Evolutionary conservation across 352 stramenopile species (phyloP), one percentile per base, ranked within the genome.

Genomic region (Phytopythium cucurbitacearum): DNA sequence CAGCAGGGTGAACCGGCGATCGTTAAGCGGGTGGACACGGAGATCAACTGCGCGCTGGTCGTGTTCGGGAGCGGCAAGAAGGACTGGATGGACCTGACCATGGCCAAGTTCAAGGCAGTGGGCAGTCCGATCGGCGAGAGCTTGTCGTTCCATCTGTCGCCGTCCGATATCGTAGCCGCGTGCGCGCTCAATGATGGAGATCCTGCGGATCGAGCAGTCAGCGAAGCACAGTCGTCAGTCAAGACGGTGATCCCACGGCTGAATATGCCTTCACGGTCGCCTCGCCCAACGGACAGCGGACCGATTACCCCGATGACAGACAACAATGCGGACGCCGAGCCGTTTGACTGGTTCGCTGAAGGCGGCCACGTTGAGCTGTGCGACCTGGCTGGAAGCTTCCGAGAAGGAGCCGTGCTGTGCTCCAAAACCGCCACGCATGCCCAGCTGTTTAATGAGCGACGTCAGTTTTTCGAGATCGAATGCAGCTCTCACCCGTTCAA

Each of bases 331-430:
- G 45, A 53, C 15, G 35, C 54, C 9, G 40, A 54, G 6, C 42
- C 60, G 3, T 82, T 87, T 28, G 73, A 87, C 37, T 85, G 73
- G 73, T 83, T 81, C 39, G 58, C 56, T 3, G 75, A 86, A 54
- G 75, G 67, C 7, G 65, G 67, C 0, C 67, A 81, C 32, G 71
- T 83, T 33, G 76, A 85, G 39, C 50, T 85, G 7, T 83, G 71
- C 33, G 65, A 80, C 40, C 4, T 11, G 0, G 12, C 53, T 0
- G 71, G 71, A 1, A 11, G 35, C 0, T 87, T 87, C 37, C 40
- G 68, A 12, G 76, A 87, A 67, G 76, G 76, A 2, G 73, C 76
- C 5, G 39, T 83, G 9, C 43, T 87, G 3, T 85, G 76, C 46
- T 64, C 73, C 2, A 65, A 77, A 32, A 67, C 63, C 0, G 47